A percentile compares a stretch with the other conserved stretches of the same genome.
Conservation (phyloP, 371 early-diverging fungal genomes). For the Zopfochytrium polystomum region DNA sequence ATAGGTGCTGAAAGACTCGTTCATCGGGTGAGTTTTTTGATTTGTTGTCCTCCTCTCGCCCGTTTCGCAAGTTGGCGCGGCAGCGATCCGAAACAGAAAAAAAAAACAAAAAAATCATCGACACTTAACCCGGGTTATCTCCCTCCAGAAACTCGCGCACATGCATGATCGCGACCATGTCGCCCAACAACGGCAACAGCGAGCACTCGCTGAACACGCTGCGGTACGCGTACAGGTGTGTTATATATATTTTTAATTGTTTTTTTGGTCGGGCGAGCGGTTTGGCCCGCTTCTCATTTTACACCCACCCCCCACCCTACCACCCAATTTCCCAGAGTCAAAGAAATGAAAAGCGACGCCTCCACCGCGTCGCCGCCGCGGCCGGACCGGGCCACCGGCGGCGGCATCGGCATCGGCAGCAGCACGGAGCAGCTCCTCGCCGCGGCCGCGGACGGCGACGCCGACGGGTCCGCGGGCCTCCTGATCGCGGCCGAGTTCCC, state of each 20-base stretch:
- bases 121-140: no score
- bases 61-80: neutral
- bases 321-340: constrained; percentile 71
- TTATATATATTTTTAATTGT: neutral
- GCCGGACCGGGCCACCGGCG: constrained; percentile 34
- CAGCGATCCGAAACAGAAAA: neutral
- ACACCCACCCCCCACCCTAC: no score
- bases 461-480: constrained; percentile 34
- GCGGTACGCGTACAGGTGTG: constrained; percentile 90
- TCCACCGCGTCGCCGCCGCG: no score
- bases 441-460: constrained; percentile 8
- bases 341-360: constrained; percentile 73
- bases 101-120: no score
- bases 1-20: constrained; percentile 93
- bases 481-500: constrained; percentile 31
- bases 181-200: constrained; percentile 84
- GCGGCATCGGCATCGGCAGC: constrained; percentile 3
- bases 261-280: constrained; percentile 5
- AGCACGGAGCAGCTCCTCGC: constrained; percentile 6
- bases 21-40: constrained; percentile 69
- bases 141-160: constrained; percentile 87
- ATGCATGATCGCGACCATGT: constrained; percentile 96
- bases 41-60: neutral
- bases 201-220: constrained; percentile 98
- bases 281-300: neutral